These are phyloP conservation scores for Protoeuglena noctilucae DNA, from an alignment of 139 green algal species.

Conservation along the genomic window DNA sequence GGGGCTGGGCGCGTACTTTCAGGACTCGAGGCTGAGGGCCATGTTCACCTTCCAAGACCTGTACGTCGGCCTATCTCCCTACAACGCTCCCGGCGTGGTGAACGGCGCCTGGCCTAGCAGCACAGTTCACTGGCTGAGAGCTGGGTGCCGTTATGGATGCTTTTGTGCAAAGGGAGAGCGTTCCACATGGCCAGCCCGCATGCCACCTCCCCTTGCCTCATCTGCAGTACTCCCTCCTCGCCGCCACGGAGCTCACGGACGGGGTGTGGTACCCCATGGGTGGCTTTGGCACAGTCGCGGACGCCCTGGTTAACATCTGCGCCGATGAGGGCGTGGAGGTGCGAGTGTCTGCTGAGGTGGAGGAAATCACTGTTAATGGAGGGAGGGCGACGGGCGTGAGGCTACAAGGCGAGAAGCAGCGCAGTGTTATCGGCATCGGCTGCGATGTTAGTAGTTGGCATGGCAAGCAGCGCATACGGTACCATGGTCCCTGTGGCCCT, in stretches of 20 bases:
- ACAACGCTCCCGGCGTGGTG: constrained; percentile 57
- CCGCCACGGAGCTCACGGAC: constrained; percentile 70
- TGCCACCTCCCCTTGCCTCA: no score
- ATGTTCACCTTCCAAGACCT: constrained; percentile 68
- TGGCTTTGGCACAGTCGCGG: constrained; percentile 57
- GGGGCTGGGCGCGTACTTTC: constrained; percentile 23
- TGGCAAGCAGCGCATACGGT: no score
- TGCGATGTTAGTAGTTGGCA: no score
- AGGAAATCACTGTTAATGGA: background rate
- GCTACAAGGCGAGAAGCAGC: no score
- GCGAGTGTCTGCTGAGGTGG: background rate
- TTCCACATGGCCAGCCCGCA: no score
- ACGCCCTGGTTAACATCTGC: no score
- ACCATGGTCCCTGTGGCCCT: no score
- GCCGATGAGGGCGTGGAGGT: background rate
- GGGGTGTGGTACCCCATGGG: constrained; percentile 68
- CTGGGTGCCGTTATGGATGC: no score
- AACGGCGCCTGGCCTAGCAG: no score
- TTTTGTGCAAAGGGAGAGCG: no score
- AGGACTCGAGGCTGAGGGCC: constrained; percentile 32
- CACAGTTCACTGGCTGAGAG: no score
- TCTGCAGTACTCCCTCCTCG: constrained; percentile 66
- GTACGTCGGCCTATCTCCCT: constrained; percentile 70
- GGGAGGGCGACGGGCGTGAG: constrained; percentile 31
- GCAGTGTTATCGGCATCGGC: no score